A percentile compares a stretch with the other conserved stretches of the same genome.
phyloP scores from a whole-genome alignment of 495 filamentous ascomycete species.

The Neurospora tetrasperma region DNA sequence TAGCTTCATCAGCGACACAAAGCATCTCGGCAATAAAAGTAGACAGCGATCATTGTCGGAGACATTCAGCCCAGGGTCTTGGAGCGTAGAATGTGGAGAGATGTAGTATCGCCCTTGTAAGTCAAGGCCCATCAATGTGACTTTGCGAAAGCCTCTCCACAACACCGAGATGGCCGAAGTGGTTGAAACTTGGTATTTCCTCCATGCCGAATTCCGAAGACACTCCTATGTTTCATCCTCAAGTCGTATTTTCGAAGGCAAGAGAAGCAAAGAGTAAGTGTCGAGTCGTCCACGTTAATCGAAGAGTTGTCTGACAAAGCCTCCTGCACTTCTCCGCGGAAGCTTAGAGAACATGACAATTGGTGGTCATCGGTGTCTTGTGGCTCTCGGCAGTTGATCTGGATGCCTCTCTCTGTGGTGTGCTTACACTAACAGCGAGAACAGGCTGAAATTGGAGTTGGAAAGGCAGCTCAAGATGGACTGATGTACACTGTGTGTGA shows the following conservation, averaged over 20 bases:
- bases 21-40: not conserved
- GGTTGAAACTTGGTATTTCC: not conserved
- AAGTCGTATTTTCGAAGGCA: not conserved
- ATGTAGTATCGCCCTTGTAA: not conserved
- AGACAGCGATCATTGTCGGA: not conserved
- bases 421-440: not conserved
- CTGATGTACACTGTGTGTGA: not conserved
- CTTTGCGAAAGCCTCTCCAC: not conserved
- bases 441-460: not conserved
- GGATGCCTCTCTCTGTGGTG: not conserved
- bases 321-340: not conserved
- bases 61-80: not conserved
- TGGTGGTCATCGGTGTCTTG: not conserved
- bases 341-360: constrained; percentile 4
- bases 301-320: not conserved
- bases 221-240: not conserved
- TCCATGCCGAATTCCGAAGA: not conserved
- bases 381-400: constrained; percentile 6
- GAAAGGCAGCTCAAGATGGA: not conserved
- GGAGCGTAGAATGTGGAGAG: not conserved
- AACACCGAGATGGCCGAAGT: not conserved
- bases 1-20: not conserved
- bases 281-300: not conserved
- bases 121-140: not conserved
- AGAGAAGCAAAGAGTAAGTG: not conserved